phyloP scores from a whole-genome alignment of 2,329 filamentous ascomycete genomes.

The Celoporthe dispersa region DNA sequence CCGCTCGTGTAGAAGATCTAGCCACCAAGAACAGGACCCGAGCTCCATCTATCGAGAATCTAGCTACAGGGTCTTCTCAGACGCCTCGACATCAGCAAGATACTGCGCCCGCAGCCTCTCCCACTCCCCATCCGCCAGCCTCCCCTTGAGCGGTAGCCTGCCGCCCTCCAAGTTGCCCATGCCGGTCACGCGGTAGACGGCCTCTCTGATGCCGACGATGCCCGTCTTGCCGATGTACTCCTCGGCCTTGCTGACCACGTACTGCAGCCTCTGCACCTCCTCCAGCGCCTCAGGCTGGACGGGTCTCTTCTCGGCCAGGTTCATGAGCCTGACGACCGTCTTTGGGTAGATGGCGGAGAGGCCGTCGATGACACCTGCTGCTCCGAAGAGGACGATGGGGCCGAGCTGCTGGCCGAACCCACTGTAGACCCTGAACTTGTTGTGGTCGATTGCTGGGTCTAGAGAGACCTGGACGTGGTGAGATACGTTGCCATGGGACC shows the following conservation, averaged over 20 bases:
- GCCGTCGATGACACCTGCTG: constrained; percentile 69
- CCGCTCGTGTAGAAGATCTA: neutral
- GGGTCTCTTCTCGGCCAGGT: constrained; percentile 44
- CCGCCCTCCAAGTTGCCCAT: constrained; percentile 63
- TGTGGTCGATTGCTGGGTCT: constrained; percentile 63
- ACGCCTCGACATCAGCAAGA: constrained; percentile 40
- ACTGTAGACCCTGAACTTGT: constrained; percentile 65
- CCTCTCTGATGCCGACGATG: constrained; percentile 68
- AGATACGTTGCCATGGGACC: constrained; percentile 67
- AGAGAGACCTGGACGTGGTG: constrained; percentile 66
- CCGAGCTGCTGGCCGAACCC: constrained; percentile 70
- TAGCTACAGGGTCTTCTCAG: constrained; percentile 30
- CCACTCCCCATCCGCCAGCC: constrained; percentile 61
- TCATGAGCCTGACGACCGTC: constrained; percentile 61
- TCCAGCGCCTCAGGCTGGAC: constrained; percentile 42
- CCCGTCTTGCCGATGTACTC: constrained; percentile 65
- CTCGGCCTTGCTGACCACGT: constrained; percentile 63
- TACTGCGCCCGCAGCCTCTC: constrained; percentile 46
- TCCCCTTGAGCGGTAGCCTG: constrained; percentile 61
- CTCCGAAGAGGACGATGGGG: constrained; percentile 65
- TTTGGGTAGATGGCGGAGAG: constrained; percentile 68
- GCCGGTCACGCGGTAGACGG: constrained; percentile 58
- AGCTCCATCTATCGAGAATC: neutral
- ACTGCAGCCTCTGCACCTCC: constrained; percentile 63
- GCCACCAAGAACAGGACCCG: neutral